A percentile compares a stretch with the other conserved stretches of the same genome.
Evolutionary conservation across 352 stramenopile genomes (phyloP).

Genomic region (Phytophthora hibernalis): DNA sequence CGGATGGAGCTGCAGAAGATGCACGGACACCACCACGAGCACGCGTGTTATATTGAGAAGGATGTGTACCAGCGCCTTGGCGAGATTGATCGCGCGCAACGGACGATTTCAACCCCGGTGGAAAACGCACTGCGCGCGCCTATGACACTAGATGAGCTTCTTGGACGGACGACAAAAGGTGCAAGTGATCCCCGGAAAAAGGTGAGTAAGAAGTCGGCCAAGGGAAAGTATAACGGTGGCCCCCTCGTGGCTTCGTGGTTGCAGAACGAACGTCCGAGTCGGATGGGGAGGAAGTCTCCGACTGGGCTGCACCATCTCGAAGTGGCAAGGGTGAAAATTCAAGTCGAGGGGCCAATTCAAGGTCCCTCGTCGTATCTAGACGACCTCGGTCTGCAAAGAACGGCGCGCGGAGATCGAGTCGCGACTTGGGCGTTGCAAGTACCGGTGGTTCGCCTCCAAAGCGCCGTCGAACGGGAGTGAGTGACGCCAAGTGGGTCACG

Average conservation of each 20-base stretch:
- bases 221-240: slow-evolving; percentile 21
- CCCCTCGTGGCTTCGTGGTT: slow-evolving; percentile 26
- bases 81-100: slow-evolving; percentile 40
- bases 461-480: slow-evolving; percentile 29
- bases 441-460: slow-evolving; percentile 16
- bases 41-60: slow-evolving; percentile 44
- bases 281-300: slow-evolving; percentile 7
- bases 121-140: slow-evolving; percentile 25
- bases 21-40: slow-evolving; percentile 43
- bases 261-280: slow-evolving; percentile 28
- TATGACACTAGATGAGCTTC: slow-evolving; percentile 26
- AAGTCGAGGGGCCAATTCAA: slow-evolving; percentile 21
- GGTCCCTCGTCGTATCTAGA: slow-evolving; percentile 4
- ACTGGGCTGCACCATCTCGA: slow-evolving; percentile 11
- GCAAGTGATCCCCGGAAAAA: slow-evolving; percentile 19
- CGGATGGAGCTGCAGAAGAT: slow-evolving; percentile 43
- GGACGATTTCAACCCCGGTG: slow-evolving; percentile 25
- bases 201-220: slow-evolving; percentile 11
- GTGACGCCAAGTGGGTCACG: slow-evolving; percentile 43
- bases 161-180: slow-evolving; percentile 22
- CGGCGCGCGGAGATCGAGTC: slow-evolving; percentile 17
- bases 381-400: slow-evolving; percentile 8
- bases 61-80: slow-evolving; percentile 36
- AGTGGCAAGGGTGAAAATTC: slow-evolving; percentile 24
- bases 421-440: slow-evolving; percentile 5